Conservation (phyloP, 2,329 filamentous ascomycete species). For the Pseudogymnoascus sp. region DNA sequence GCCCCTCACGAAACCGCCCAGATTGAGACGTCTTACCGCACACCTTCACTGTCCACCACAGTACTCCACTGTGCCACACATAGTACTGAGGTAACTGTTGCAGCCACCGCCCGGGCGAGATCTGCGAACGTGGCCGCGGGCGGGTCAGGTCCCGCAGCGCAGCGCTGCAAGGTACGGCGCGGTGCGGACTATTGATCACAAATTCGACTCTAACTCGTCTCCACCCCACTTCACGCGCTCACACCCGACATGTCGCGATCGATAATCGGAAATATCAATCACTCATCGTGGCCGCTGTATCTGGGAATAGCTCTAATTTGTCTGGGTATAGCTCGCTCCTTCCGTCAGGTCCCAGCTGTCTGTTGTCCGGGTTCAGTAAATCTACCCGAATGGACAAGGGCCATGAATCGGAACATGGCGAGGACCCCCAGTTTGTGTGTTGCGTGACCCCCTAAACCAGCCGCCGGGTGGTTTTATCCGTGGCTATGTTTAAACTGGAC, state of each 20-base stretch:
- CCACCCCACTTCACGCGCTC: not conserved
- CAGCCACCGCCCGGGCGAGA: not conserved
- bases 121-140: constrained; percentile 4
- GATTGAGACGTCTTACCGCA: not conserved
- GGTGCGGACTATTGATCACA: constrained; percentile 5
- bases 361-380: constrained; percentile 3
- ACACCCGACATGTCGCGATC: constrained; percentile 1
- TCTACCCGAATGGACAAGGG: constrained; percentile 1
- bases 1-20: not conserved
- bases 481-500: constrained; percentile 5
- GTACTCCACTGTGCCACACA: not conserved
- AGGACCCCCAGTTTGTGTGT: not conserved
- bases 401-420: not conserved
- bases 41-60: not conserved
- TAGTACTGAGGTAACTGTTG: not conserved
- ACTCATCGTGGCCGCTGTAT: not conserved
- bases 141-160: not conserved
- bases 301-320: not conserved
- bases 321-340: not conserved
- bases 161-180: constrained; percentile 6
- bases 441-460: constrained; percentile 1
- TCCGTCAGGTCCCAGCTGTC: not conserved
- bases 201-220: not conserved
- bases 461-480: not conserved
- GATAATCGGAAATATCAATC: not conserved